Conservation (phyloP, 1,284 basidiomycete genomes). For the Tilletiaria anomala region DNA sequence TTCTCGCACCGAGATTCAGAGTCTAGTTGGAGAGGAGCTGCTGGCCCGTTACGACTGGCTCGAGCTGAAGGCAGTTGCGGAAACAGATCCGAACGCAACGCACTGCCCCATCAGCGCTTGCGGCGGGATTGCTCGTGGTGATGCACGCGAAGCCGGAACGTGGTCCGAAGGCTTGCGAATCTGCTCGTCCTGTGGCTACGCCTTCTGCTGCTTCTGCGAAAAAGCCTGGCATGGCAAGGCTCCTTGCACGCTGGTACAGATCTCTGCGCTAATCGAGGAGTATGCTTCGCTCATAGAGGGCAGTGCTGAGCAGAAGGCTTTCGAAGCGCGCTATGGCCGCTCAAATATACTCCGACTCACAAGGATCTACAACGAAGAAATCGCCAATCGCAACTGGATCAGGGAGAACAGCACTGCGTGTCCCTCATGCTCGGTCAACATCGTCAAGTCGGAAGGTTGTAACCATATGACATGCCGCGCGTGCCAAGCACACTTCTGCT, state of each 20-base stretch:
- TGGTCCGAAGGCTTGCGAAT: slow-evolving; percentile 17
- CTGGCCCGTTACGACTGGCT: slow-evolving; percentile 10
- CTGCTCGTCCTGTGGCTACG: slow-evolving; percentile 13
- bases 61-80: slow-evolving; percentile 11
- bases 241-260: slow-evolving; percentile 9
- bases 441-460: slow-evolving; percentile 18
- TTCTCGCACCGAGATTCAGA: slow-evolving; percentile 6
- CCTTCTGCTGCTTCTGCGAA: slow-evolving; percentile 18
- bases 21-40: slow-evolving; percentile 6
- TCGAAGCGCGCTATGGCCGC: slow-evolving; percentile 10
- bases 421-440: slow-evolving; percentile 13
- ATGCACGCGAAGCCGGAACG: slow-evolving; percentile 13
- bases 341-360: slow-evolving; percentile 13
- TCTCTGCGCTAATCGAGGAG: slow-evolving; percentile 10
- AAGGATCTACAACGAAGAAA: slow-evolving; percentile 12
- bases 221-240: slow-evolving; percentile 15
- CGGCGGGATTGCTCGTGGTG: slow-evolving; percentile 10
- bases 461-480: slow-evolving; percentile 22
- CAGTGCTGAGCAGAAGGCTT: no score
- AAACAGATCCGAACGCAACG: slow-evolving; percentile 15
- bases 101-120: slow-evolving; percentile 16
- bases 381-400: slow-evolving; percentile 12
- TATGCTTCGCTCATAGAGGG: slow-evolving; percentile 4
- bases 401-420: slow-evolving; percentile 12
- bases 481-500: slow-evolving; percentile 19